Evolutionary conservation across 2,329 filamentous ascomycete species (phyloP).

Genomic region (Scedosporium dehoogii): DNA sequence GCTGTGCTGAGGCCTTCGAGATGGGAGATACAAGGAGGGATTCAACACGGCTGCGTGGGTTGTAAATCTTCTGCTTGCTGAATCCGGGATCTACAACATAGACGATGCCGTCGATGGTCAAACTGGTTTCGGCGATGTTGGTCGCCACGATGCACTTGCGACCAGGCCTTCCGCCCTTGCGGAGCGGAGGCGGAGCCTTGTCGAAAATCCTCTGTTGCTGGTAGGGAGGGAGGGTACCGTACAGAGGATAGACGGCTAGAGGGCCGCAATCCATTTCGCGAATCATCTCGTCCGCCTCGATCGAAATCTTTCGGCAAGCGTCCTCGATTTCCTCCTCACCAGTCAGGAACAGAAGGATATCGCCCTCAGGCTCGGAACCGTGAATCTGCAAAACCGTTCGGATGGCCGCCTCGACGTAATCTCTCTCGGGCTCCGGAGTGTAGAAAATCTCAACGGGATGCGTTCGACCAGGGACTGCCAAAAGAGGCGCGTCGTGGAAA

Average conservation of each 20-base stretch:
- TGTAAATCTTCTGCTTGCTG: slow-evolving; percentile 99
- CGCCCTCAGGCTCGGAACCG: slow-evolving; percentile 81
- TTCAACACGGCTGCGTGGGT: slow-evolving; percentile 91
- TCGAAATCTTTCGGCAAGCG: slow-evolving; percentile 77
- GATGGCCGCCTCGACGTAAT: slow-evolving; percentile 93
- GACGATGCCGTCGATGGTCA: slow-evolving; percentile 98
- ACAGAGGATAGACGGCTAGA: slow-evolving; percentile 82
- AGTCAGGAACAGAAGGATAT: slow-evolving; percentile 89
- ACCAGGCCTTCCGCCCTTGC: slow-evolving; percentile 72
- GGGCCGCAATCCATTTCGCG: slow-evolving; percentile 87
- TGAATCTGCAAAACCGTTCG: slow-evolving; percentile 96
- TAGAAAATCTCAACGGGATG: slow-evolving; percentile 98
- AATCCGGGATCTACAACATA: slow-evolving; percentile 99
- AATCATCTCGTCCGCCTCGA: slow-evolving; percentile 87
- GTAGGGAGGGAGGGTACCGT: slow-evolving; percentile 82
- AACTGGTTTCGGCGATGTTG: slow-evolving; percentile 94
- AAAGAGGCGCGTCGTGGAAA: slow-evolving; percentile 86
- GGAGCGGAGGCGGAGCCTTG: slow-evolving; percentile 64
- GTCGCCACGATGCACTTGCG: slow-evolving; percentile 90
- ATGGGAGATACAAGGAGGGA: slow-evolving; percentile 96
- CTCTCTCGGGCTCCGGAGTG: slow-evolving; percentile 87
- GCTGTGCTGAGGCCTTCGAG: slow-evolving; percentile 93
- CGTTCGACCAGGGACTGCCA: slow-evolving; percentile 90
- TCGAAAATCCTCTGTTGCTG: slow-evolving; percentile 97
- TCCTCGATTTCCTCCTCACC: slow-evolving; percentile 99